Evolutionary conservation across 768 basidiomycete genomes (phyloP).

Genomic region (Mycena haematopus): DNA sequence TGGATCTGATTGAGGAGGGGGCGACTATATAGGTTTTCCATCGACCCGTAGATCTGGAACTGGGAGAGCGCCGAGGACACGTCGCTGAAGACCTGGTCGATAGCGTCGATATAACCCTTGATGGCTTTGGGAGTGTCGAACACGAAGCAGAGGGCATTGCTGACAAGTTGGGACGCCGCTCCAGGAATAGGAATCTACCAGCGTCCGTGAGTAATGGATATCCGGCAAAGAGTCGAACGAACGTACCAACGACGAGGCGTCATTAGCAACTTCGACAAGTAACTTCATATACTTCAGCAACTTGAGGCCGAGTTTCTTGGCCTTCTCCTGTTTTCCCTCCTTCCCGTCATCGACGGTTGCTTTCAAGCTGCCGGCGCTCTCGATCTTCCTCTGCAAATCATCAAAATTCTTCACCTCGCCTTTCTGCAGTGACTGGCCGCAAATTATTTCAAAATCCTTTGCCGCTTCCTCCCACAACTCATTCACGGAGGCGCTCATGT

Average conservation of each 20-base stretch:
- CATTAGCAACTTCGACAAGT: not conserved
- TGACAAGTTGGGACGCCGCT: not conserved
- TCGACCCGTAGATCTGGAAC: conserved; percentile 1
- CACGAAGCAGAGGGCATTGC: not conserved
- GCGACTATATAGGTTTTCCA: not conserved
- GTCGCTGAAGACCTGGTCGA: not conserved
- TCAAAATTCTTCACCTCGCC: conserved; percentile 4
- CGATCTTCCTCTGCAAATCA: conserved; percentile 1
- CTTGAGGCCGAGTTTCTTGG: not conserved
- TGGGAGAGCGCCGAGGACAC: conserved; percentile 4
- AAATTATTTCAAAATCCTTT: not conserved
- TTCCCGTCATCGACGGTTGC: not conserved
- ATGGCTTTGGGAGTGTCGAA: not conserved
- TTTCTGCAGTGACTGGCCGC: conserved; percentile 1
- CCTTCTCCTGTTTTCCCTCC: not conserved
- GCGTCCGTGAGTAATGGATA: not conserved
- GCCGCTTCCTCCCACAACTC: not conserved
- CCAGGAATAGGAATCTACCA: not conserved
- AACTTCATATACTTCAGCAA: not conserved
- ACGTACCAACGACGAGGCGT: not conserved
- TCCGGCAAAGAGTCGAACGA: not conserved
- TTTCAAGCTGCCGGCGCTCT: not conserved
- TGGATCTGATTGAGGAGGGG: not conserved
- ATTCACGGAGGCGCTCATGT: no score
- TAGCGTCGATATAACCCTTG: not conserved